Evolutionary conservation across 495 filamentous ascomycete species (phyloP).

Genomic region (Cetradonia linearis): DNA sequence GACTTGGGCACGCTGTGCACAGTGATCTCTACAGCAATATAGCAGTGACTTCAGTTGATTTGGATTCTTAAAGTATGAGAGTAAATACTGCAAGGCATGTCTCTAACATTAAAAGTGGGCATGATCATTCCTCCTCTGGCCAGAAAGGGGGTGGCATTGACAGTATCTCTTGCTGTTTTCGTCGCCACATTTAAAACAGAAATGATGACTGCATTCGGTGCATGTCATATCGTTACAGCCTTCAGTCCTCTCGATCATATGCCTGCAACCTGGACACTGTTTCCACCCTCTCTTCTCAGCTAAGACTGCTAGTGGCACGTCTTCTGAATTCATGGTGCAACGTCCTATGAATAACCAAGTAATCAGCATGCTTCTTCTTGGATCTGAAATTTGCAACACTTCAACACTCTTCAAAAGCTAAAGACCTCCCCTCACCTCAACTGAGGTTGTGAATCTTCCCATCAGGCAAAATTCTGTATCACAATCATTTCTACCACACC

Average conservation of each 20-base stretch:
- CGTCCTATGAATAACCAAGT: no score
- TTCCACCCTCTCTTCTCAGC: neutral
- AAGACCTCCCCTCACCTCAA: neutral
- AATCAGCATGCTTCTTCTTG: no score
- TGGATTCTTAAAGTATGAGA: no score
- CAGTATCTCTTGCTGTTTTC: neutral
- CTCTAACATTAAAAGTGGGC: no score
- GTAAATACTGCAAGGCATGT: no score
- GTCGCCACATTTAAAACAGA: neutral
- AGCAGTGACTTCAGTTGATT: no score
- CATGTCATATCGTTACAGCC: neutral
- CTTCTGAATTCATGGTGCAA: neutral
- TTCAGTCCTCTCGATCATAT: neutral
- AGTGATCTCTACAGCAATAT: no score
- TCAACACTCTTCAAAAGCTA: neutral
- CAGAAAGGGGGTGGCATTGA: no score
- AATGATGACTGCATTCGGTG: neutral
- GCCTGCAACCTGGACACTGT: neutral
- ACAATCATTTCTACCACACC: neutral
- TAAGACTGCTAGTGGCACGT: neutral
- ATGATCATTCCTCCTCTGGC: no score
- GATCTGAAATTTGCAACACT: no score
- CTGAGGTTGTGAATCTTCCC: no score
- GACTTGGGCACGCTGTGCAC: no score
- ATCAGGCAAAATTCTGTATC: neutral